phyloP scores from a whole-genome alignment of 164 flowering plant genomes.

The Cinnamomum chago region DNA sequence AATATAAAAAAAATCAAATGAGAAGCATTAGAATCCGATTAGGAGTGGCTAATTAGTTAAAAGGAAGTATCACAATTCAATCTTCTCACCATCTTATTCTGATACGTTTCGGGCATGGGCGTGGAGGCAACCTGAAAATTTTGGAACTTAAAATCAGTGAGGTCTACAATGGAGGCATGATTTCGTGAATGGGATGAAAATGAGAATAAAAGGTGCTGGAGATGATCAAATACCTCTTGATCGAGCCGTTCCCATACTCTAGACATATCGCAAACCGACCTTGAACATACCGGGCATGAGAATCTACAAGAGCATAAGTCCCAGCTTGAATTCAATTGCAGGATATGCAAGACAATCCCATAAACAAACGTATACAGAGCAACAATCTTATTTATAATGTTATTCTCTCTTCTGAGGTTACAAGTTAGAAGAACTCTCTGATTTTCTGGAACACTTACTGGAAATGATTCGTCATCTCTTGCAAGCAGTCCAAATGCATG shows the following conservation, averaged over 20 bases:
- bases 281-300: constrained; percentile 80
- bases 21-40: background rate
- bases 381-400: background rate
- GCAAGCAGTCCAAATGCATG: constrained; percentile 69
- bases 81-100: constrained; percentile 60
- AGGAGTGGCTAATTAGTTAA: background rate
- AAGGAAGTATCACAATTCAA: background rate
- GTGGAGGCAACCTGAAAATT: constrained; percentile 58
- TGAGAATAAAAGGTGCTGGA: background rate
- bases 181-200: background rate
- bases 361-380: too few relatives aligned
- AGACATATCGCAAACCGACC: constrained; percentile 77
- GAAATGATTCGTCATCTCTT: constrained; percentile 63
- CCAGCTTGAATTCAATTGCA: constrained; percentile 1
- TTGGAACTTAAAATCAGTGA: background rate
- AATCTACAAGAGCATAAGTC: constrained; percentile 39
- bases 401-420: background rate
- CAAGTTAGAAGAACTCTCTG: background rate
- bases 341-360: background rate
- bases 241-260: constrained; percentile 62
- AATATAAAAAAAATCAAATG: background rate
- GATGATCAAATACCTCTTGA: constrained; percentile 45
- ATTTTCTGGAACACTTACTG: constrained; percentile 35
- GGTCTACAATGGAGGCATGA: background rate
- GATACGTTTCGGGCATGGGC: constrained; percentile 69